Base-by-base conservation (phyloP, 805 yeast genomes). In the Yamadazyma endophytica region DNA sequence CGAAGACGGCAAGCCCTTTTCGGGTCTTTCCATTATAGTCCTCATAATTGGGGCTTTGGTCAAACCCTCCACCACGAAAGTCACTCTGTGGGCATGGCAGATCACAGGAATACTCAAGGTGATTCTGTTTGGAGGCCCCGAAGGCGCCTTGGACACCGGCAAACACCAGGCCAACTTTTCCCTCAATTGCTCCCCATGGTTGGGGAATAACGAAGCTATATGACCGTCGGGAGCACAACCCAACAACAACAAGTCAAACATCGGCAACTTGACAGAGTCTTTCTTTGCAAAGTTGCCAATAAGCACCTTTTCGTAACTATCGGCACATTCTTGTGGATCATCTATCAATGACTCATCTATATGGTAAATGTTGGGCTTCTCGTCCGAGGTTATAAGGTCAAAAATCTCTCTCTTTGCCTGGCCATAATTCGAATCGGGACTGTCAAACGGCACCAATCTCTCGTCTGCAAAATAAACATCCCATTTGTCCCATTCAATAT, bases 221-320 rank as follows among this genome's bases (percentile, higher is more conserved):
- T 90, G 98, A 14, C 98, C 98, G 58, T 90, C 98, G 3, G 97
- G 97, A 1, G 98, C 98, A 68, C 97, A 90, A 16, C 98, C 98
- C 37, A 92, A 69, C 43, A 92, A 66, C 40, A 92, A 74, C 32
- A 92, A 64, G 58, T 92, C 97, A 62, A 92, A 90, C 77, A 86
- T 79, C 37, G 98, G 98, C 40, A 90, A 71, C 61, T 89, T 88
- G 35, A 92, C 98, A 12, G 95, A 82, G 58, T 92, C 97, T 55
- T 94, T 90, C 32, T 85, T 88, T 8, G 98, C 98, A 64, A 92
- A 92, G 32, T 90, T 92, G 50, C 75, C 77, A 36, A 92, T 84
- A 34, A 92, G 68, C 13, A 78, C 68, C 60, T 87, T 85, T 53
- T 92, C 98, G 60, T 92, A 92, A 42, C 68, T 74, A 55, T 92